These are phyloP conservation scores for Reutealis trisperma DNA, from an alignment of 345 rosid genomes.

Conservation along the genomic window DNA sequence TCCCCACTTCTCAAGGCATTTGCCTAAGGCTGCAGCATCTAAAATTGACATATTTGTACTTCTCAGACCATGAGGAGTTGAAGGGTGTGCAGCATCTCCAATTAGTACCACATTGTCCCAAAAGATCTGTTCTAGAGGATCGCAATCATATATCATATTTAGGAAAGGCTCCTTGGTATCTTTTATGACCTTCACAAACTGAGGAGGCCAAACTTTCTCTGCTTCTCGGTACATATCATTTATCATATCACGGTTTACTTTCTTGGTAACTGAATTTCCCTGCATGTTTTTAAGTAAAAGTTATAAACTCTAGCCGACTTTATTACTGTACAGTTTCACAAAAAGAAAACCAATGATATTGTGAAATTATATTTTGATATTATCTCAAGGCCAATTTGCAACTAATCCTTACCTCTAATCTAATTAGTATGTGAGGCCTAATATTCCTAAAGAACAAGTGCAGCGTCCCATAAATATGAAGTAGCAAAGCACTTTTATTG, in stretches of 20 bases:
- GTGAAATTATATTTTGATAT: not conserved
- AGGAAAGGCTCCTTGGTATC: constrained; percentile 81
- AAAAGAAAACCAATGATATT: not conserved
- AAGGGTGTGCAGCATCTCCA: constrained; percentile 90
- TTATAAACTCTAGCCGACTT: not conserved
- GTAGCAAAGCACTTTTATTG: not conserved
- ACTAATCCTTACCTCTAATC: not conserved
- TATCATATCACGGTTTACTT: constrained; percentile 57
- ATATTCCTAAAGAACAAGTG: not conserved
- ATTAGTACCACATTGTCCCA: constrained; percentile 61
- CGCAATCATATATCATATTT: constrained; percentile 70
- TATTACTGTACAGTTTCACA: not conserved
- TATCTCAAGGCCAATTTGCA: too few species aligned
- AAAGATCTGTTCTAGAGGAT: constrained; percentile 50
- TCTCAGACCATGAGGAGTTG: constrained; percentile 71
- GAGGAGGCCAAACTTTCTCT: constrained; percentile 63
- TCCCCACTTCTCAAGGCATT: constrained; percentile 60
- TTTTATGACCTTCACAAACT: constrained; percentile 56
- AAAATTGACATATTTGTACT: constrained; percentile 85
- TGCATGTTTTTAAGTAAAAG: constrained; percentile 20
- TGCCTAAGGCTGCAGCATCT: constrained; percentile 71
- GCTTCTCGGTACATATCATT: constrained; percentile 61
- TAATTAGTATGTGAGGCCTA: not conserved
- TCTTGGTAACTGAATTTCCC: constrained; percentile 70
- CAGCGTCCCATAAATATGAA: too few species aligned